These are phyloP conservation scores for Nothophytophthora sp. DNA, from an alignment of 352 stramenopile species.

Conservation along the genomic window DNA sequence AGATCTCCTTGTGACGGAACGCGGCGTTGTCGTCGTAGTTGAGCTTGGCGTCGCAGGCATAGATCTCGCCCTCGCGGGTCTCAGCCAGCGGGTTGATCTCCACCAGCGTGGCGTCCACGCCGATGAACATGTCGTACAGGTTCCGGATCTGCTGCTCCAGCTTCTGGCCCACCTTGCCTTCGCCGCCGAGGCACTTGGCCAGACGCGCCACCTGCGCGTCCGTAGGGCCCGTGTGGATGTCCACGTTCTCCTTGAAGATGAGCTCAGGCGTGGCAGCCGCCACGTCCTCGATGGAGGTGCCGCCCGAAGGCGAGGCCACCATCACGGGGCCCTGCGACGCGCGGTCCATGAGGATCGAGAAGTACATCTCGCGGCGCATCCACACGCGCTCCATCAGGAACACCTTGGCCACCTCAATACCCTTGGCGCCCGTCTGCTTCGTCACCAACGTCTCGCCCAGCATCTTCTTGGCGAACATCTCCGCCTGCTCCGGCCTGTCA, in stretches of 20 bases:
- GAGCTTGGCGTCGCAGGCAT: conserved; percentile 98
- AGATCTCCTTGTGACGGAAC: conserved; percentile 97
- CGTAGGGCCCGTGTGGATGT: conserved; percentile 93
- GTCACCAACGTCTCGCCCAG: conserved; percentile 96
- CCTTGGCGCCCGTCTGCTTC: conserved; percentile 92
- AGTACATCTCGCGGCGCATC: conserved; percentile 98
- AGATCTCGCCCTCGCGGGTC: conserved; percentile 93
- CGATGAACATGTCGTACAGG: conserved; percentile 98
- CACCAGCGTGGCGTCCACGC: conserved; percentile 96
- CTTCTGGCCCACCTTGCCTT: conserved; percentile 48
- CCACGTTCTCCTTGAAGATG: conserved; percentile 94
- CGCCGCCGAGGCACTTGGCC: conserved; percentile 72
- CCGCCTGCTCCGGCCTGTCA: conserved; percentile 76
- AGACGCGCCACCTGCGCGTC: conserved; percentile 77
- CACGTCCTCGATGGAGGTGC: conserved; percentile 98
- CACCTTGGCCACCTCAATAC: conserved; percentile 90
- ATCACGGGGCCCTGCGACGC: conserved; percentile 94
- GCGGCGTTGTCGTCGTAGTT: conserved; percentile 99
- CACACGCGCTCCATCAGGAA: conserved; percentile 94
- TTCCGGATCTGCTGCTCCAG: conserved; percentile 78
- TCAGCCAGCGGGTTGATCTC: conserved; percentile 99
- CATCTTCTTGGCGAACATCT: conserved; percentile 88
- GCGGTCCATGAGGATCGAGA: conserved; percentile 98
- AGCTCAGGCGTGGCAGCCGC: conserved; percentile 92
- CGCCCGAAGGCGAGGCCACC: conserved; percentile 94